phyloP scores from a whole-genome alignment of 2,329 filamentous ascomycete genomes.

The Pyrenochaeta sp. region DNA sequence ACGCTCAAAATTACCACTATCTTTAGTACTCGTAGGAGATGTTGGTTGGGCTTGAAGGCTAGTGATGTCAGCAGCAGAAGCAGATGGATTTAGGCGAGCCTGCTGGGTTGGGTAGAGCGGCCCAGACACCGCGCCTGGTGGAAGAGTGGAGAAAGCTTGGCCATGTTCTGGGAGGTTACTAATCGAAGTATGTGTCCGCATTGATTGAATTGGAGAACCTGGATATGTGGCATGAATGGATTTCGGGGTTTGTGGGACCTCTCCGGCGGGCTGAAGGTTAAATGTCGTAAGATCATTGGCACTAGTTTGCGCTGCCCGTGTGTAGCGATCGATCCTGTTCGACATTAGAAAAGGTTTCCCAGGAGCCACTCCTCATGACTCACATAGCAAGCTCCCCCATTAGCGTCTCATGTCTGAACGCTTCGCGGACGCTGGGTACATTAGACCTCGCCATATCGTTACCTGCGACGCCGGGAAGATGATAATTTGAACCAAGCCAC shows the following conservation, averaged over 20 bases:
- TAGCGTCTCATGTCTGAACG: slow-evolving; percentile 87
- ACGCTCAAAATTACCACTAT: slow-evolving; percentile 28
- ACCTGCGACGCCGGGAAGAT: slow-evolving; percentile 79
- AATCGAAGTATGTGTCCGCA: slow-evolving; percentile 52
- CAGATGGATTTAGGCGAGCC: slow-evolving; percentile 44
- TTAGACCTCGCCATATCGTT: slow-evolving; percentile 97
- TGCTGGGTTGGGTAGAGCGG: slow-evolving; percentile 43
- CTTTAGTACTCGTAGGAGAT: slow-evolving; percentile 33
- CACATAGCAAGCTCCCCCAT: slow-evolving; percentile 85
- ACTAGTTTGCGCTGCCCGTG: slow-evolving; percentile 43
- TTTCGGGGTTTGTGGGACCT: slow-evolving; percentile 39
- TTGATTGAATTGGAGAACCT: slow-evolving; percentile 52
- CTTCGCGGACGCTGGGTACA: slow-evolving; percentile 89
- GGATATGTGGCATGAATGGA: slow-evolving; percentile 41
- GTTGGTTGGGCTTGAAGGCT: slow-evolving; percentile 29
- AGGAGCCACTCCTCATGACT: slow-evolving; percentile 46
- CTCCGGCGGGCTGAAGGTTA: slow-evolving; percentile 40
- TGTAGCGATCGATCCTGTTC: slow-evolving; percentile 53
- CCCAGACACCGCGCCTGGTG: slow-evolving; percentile 38
- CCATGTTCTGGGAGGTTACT: slow-evolving; percentile 46
- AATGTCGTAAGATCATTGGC: slow-evolving; percentile 43
- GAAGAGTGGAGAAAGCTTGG: slow-evolving; percentile 37
- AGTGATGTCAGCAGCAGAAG: slow-evolving; percentile 26
- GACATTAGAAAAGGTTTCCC: slow-evolving; percentile 4
- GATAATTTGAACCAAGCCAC: slow-evolving; percentile 85